These are phyloP conservation scores for Arachis stenosperma DNA, from an alignment of 306 rosid species.

Conservation along the genomic window DNA sequence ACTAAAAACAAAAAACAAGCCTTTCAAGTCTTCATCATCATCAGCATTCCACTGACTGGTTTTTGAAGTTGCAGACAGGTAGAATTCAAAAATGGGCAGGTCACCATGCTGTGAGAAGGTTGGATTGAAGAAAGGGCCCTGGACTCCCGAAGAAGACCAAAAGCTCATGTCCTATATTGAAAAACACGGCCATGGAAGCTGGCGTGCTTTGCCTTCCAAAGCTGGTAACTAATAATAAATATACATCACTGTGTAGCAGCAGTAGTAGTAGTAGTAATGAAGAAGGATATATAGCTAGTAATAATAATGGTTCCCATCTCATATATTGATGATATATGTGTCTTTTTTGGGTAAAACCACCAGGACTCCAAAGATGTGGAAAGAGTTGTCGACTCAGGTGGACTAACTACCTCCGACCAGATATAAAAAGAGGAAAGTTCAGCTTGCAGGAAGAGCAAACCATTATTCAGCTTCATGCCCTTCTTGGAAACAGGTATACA, in stretches of 20 bases:
- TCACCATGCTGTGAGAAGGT: constrained; percentile 52
- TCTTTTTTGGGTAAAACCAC: not conserved
- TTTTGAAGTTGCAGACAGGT: not conserved
- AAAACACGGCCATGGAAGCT: constrained; percentile 68
- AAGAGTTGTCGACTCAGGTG: constrained; percentile 64
- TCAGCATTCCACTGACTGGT: not conserved
- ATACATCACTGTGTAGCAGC: too few species aligned
- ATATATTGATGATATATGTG: not conserved
- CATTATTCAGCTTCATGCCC: constrained; percentile 63
- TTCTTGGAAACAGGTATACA: constrained; percentile 54
- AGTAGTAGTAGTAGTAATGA: too few species aligned
- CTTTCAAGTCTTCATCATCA: not conserved
- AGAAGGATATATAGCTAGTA: too few species aligned
- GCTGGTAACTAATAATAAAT: constrained; percentile 46
- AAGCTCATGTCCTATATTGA: constrained; percentile 60
- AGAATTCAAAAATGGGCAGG: constrained; percentile 49
- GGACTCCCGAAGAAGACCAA: constrained; percentile 67
- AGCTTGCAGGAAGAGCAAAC: constrained; percentile 59
- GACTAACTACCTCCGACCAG: constrained; percentile 60
- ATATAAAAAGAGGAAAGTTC: constrained; percentile 60
- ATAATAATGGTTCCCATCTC: not conserved
- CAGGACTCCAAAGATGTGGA: constrained; percentile 61
- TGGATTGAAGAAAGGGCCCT: constrained; percentile 66
- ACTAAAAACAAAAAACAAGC: too few species aligned
- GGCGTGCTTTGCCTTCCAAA: constrained; percentile 68